Evolutionary conservation across 306 rosid species (phyloP).

Genomic region (Prunus persica): Prunus_persica_NCBIv2 NC_034013.1:16766501-16767000

Average conservation of each 20-base stretch:
- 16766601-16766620: constrained; percentile 23
- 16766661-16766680: constrained; percentile 22
- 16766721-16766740: constrained; percentile 45
- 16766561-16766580: constrained; percentile 21
- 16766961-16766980: not conserved
- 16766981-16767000: not conserved
- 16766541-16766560: constrained; percentile 28
- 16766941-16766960: not conserved
- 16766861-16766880: not conserved
- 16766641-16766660: constrained; percentile 42
- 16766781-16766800: constrained; percentile 1
- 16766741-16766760: constrained; percentile 87
- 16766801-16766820: not conserved
- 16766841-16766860: not conserved
- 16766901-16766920: not conserved
- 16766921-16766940: not conserved
- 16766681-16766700: constrained; percentile 33
- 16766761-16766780: constrained; percentile 45
- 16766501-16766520: constrained; percentile 57
- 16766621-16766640: constrained; percentile 12
- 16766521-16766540: constrained; percentile 48
- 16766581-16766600: constrained; percentile 33
- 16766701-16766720: constrained; percentile 33
- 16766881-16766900: not conserved
- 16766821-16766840: not conserved